A percentile compares a stretch with the other conserved stretches of the same genome.
phyloP scores from a whole-genome alignment of 345 rosid genomes.

The Dipteronia sinensis region DNA sequence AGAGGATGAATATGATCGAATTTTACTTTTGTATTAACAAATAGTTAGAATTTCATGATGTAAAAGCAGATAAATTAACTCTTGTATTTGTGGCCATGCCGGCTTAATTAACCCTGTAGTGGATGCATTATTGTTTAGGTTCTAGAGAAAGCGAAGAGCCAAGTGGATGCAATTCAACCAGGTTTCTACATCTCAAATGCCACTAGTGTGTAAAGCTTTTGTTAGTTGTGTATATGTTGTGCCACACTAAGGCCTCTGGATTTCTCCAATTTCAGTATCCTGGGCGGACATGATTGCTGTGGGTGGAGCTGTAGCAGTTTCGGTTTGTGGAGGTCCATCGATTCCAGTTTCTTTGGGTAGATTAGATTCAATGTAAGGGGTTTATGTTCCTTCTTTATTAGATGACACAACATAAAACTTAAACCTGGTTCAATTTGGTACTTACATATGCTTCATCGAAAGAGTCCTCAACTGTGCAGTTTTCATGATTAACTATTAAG shows the following conservation, averaged over 20 bases:
- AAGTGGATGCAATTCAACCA: slow-evolving; percentile 60
- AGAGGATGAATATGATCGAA: not conserved
- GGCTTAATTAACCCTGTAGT: slow-evolving; percentile 35
- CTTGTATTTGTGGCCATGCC: slow-evolving; percentile 14
- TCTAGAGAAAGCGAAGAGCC: slow-evolving; percentile 78
- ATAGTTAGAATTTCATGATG: not conserved
- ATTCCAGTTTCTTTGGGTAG: slow-evolving; percentile 74
- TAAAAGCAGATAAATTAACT: slow-evolving; percentile 21
- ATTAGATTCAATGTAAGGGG: slow-evolving; percentile 68
- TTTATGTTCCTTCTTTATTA: slow-evolving; percentile 2
- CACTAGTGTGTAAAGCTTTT: slow-evolving; percentile 16
- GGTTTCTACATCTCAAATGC: slow-evolving; percentile 43
- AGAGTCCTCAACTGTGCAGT: not conserved
- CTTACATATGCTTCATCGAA: not conserved
- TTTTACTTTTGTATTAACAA: slow-evolving; percentile 6
- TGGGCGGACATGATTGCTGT: slow-evolving; percentile 96
- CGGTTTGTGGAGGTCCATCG: slow-evolving; percentile 86
- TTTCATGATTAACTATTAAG: not conserved
- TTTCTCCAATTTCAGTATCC: slow-evolving; percentile 58
- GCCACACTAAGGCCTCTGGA: slow-evolving; percentile 29
- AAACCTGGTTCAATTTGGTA: not conserved
- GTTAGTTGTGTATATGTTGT: slow-evolving; percentile 7
- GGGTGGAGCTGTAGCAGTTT: slow-evolving; percentile 91
- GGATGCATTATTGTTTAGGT: slow-evolving; percentile 55
- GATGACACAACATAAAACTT: not conserved